Conservation (phyloP, 192 early-diverging fungal species). For the Linnemannia exigua region DNA sequence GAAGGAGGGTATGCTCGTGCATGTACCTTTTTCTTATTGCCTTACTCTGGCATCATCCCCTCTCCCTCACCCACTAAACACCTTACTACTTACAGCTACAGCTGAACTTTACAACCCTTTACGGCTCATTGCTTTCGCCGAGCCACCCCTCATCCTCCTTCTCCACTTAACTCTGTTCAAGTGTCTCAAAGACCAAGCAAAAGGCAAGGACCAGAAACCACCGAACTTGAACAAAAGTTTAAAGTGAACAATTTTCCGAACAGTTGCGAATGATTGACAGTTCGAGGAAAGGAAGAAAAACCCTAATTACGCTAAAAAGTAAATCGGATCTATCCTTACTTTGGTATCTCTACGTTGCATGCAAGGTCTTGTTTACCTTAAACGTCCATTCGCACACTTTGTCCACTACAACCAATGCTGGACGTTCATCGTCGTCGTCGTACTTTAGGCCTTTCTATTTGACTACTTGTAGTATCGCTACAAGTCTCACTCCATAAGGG, state of each 20-base stretch:
- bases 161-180: neutral
- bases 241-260: slow-evolving; percentile 2
- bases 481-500: too few relatives aligned
- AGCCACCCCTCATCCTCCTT: neutral
- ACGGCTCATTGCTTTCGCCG: neutral
- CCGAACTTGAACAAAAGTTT: neutral
- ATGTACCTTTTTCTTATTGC: too few relatives aligned
- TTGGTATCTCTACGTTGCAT: neutral
- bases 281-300: too few relatives aligned
- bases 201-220: neutral
- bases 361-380: neutral
- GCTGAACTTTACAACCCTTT: neutral
- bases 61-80: neutral
- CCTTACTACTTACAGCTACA: neutral
- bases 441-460: too few relatives aligned
- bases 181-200: neutral
- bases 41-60: too few relatives aligned
- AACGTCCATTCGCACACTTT: too few relatives aligned
- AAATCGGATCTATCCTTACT: neutral
- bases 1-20: too few relatives aligned
- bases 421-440: too few relatives aligned
- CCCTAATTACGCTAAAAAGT: neutral
- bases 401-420: too few relatives aligned
- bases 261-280: too few relatives aligned
- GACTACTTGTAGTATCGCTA: too few relatives aligned